Evolutionary conservation across 352 stramenopile genomes (phyloP).

Genomic region (Pelagophyceae sp.): DNA sequence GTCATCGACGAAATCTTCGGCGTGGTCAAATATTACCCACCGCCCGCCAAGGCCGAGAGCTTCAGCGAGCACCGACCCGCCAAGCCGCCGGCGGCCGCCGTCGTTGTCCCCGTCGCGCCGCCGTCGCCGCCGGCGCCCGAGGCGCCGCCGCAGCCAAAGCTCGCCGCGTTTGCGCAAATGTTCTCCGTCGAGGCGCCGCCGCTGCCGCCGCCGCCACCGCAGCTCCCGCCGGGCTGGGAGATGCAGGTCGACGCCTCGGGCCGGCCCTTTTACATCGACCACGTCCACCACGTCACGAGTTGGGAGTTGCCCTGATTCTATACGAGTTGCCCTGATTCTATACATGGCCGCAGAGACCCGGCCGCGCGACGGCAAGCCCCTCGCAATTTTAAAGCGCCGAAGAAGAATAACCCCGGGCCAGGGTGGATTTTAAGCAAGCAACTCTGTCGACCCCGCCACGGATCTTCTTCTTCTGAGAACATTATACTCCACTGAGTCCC

Average conservation of each 20-base stretch:
- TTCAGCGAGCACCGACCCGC: not conserved
- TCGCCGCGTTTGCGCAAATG: conserved; percentile 20
- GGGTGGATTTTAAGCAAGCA: no score
- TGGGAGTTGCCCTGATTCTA: no score
- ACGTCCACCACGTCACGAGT: conserved; percentile 29
- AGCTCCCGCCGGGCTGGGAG: conserved; percentile 31
- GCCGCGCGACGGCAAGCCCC: no score
- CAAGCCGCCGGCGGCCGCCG: not conserved
- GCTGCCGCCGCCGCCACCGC: conserved; percentile 1
- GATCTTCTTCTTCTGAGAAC: no score
- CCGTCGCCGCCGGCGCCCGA: not conserved
- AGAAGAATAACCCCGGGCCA: no score
- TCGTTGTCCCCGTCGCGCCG: conserved; percentile 11
- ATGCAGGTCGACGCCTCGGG: conserved; percentile 18
- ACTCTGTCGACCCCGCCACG: no score
- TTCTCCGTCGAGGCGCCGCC: conserved; percentile 15
- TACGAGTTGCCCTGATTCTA: no score
- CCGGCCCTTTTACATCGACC: conserved; percentile 33
- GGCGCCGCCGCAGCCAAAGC: conserved; percentile 11
- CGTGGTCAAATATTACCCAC: conserved; percentile 31
- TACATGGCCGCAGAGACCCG: no score
- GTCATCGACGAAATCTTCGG: conserved; percentile 27
- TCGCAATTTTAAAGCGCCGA: no score
- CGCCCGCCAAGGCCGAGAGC: no score
- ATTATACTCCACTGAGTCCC: no score